Conservation (phyloP, 352 stramenopile genomes). For the Phytophthora foliorum region DNA sequence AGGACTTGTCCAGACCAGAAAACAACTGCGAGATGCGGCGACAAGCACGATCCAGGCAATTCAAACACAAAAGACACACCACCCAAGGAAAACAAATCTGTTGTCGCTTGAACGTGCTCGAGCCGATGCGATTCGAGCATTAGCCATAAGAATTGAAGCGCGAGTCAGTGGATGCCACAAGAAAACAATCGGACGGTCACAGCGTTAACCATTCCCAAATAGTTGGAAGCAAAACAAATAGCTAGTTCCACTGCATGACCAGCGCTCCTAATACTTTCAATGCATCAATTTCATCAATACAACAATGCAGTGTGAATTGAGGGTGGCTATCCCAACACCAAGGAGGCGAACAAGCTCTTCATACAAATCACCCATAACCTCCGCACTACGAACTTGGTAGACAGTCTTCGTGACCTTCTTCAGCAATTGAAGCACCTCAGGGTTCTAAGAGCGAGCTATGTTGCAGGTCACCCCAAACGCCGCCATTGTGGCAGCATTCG, state of each 20-base stretch:
- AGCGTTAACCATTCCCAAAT: not conserved
- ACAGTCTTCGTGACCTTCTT: not conserved
- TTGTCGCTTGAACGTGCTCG: not conserved
- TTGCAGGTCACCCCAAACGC: slow-evolving; percentile 9
- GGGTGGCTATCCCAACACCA: not conserved
- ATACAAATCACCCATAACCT: slow-evolving; percentile 10
- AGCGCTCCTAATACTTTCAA: not conserved
- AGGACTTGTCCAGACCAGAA: no score
- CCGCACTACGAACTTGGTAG: slow-evolving; percentile 4
- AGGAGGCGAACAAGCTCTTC: not conserved
- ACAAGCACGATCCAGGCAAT: no score
- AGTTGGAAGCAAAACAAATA: not conserved
- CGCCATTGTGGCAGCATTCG: slow-evolving; percentile 7
- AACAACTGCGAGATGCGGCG: no score
- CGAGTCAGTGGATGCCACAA: not conserved
- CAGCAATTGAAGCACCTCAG: slow-evolving; percentile 7
- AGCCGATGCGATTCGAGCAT: not conserved
- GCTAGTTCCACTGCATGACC: not conserved
- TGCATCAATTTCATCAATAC: not conserved
- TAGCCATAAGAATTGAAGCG: not conserved
- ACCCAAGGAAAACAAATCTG: not conserved
- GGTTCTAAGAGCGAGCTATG: not conserved
- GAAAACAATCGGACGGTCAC: not conserved
- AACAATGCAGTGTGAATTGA: not conserved
- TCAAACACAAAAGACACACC: no score